Evolutionary conservation across 331 rosid species (phyloP), one percentile per base, ranked within the genome.

Genomic region (Acacia concinna): DNA sequence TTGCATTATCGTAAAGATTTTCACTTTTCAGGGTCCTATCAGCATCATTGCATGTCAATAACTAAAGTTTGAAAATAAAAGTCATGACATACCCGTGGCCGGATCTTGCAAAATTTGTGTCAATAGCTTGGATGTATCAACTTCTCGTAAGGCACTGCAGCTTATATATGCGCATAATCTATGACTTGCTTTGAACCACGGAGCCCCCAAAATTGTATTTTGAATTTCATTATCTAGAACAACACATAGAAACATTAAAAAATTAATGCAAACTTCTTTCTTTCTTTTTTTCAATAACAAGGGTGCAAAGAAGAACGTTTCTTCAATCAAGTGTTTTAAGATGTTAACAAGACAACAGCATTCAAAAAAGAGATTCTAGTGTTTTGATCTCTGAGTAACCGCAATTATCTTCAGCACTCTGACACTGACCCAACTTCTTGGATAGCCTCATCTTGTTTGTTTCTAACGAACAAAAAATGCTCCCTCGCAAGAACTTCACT

Each of bases 141-240:
- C 99, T 88, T 96, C 99, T 17, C 94, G 91, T 28, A 96, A 82
- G 52, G 97, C 88, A 76, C 79, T 86, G 86, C 98, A 91, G 74
- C 98, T 91, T 77, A 96, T 91, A 81, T 93, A 96, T 5, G 97
- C 97, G 76, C 99, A 91, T 35, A 96, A 70, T 68, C 94, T 79
- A 76, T 44, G 78, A 82, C 89, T 84, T 31, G 97, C 88, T 87
- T 80, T 87, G 81, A 96, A 96, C 98, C 98, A 96, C 0, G 98
- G 90, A 74, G 99, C 89, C 59, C 78, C 93, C 80, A 89, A 62
- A 69, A 96, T 78, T 31, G 89, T 67, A 44, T 79, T 85, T 84
- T 96, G 97, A 88, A 96, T 84, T 28, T 81, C 89, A 70, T 82
- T 68, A 75, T 96, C 98, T 95, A n/a, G 78, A 67, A 71, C 51